phyloP scores from a whole-genome alignment of 2,329 filamentous ascomycete species.

The Anthostomella pinea region DNA sequence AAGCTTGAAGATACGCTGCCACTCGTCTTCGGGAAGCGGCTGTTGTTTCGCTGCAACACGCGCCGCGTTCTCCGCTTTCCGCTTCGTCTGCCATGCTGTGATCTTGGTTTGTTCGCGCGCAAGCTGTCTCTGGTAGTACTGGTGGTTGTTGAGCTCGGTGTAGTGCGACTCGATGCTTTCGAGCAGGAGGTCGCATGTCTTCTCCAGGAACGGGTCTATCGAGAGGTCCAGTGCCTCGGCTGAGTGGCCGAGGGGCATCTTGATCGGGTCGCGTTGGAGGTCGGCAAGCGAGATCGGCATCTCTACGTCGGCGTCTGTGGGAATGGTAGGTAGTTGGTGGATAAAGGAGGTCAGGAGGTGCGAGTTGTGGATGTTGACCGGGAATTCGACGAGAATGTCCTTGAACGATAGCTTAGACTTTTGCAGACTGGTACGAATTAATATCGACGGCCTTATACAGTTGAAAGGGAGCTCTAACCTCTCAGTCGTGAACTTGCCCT shows the following conservation, averaged over 20 bases:
- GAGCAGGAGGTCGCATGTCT: slow-evolving; percentile 93
- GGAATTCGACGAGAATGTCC: slow-evolving; percentile 89
- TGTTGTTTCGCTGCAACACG: slow-evolving; percentile 83
- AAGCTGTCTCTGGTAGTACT: slow-evolving; percentile 90
- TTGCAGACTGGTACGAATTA: slow-evolving; percentile 66
- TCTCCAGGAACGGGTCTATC: slow-evolving; percentile 97
- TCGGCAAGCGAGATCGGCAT: slow-evolving; percentile 78
- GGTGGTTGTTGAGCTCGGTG: slow-evolving; percentile 98
- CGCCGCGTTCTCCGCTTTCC: slow-evolving; percentile 90
- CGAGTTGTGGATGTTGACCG: slow-evolving; percentile 90
- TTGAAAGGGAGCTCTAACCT: slow-evolving; percentile 58
- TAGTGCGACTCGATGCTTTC: slow-evolving; percentile 98
- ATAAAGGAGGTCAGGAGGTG: slow-evolving; percentile 94
- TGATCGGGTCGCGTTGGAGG: slow-evolving; percentile 63
- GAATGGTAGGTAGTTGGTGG: slow-evolving; percentile 77
- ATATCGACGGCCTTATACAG: slow-evolving; percentile 5
- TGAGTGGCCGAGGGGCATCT: slow-evolving; percentile 75
- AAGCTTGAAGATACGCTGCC: slow-evolving; percentile 97
- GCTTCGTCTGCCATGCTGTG: slow-evolving; percentile 92
- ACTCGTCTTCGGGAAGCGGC: slow-evolving; percentile 91
- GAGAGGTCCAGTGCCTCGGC: slow-evolving; percentile 86
- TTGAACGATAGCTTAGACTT: slow-evolving; percentile 92
- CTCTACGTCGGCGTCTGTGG: slow-evolving; percentile 63
- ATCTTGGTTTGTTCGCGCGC: slow-evolving; percentile 96
- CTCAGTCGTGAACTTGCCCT: slow-evolving; percentile 96